Evolutionary conservation across 129 eudicot species (phyloP).

Genomic region (Ambrosia artemisiifolia): DNA sequence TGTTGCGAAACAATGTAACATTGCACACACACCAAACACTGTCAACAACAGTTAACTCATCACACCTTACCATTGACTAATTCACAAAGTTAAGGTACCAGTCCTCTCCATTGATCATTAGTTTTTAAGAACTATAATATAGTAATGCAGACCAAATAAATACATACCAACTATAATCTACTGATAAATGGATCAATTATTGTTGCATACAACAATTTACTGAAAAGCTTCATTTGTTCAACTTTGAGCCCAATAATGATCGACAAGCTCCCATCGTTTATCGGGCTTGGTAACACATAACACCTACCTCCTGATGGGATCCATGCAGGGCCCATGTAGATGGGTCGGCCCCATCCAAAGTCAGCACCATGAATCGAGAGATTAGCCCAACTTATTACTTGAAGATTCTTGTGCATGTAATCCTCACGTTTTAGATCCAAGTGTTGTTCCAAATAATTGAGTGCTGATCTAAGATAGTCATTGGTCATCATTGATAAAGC

Average conservation of each 20-base stretch:
- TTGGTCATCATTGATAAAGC: not conserved
- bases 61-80: no score
- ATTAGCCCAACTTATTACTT: not conserved
- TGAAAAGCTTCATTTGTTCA: not conserved
- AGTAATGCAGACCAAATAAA: no score
- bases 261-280: not conserved
- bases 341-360: constrained; percentile 17
- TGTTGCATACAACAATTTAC: not conserved
- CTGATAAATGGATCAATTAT: no score
- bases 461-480: not conserved
- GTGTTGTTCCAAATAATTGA: constrained; percentile 9
- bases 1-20: no score
- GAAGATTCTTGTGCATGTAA: not conserved
- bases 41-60: no score
- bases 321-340: not conserved
- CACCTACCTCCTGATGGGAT: not conserved
- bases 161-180: no score
- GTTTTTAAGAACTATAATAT: no score
- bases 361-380: not conserved
- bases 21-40: no score
- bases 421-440: not conserved
- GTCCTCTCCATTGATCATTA: no score
- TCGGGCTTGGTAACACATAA: not conserved
- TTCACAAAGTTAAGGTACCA: no score
- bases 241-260: not conserved